These are phyloP conservation scores for Parvularia atlantis DNA, from an alignment of 78 protist species.

Conservation along the genomic window DNA sequence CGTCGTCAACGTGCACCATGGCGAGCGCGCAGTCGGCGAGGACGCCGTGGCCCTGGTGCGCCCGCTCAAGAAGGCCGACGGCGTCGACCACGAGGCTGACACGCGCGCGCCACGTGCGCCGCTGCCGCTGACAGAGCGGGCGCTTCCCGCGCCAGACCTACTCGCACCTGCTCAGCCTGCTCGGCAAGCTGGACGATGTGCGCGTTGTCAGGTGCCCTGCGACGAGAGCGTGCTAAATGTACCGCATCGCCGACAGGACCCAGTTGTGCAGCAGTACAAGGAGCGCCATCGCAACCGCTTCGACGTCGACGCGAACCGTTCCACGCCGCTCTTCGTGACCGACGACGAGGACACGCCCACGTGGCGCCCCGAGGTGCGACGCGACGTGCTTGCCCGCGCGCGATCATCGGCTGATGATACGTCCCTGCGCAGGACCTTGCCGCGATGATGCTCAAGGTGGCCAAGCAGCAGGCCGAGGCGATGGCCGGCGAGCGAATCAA, in stretches of 20 bases:
- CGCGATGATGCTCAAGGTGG: conserved; percentile 22
- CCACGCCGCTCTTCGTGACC: background rate
- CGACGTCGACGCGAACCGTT: background rate
- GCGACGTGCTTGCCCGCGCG: background rate
- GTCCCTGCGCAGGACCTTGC: conserved; percentile 31
- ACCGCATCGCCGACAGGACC: conserved; percentile 8
- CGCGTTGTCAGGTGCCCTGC: too few relatives aligned
- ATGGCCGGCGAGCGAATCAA: conserved; percentile 6
- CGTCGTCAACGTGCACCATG: conserved; percentile 38
- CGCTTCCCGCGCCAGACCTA: too few relatives aligned
- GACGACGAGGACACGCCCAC: background rate
- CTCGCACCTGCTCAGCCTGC: too few relatives aligned
- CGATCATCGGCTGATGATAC: background rate
- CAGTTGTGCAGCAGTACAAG: conserved; percentile 20
- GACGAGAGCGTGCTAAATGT: too few relatives aligned
- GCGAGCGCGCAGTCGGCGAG: conserved; percentile 51
- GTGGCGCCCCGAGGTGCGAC: background rate
- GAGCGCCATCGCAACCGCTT: background rate
- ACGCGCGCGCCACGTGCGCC: too few relatives aligned
- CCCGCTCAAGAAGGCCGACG: too few relatives aligned
- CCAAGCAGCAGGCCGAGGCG: conserved; percentile 16
- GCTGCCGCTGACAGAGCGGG: too few relatives aligned
- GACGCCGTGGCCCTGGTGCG: too few relatives aligned
- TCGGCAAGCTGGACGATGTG: too few relatives aligned
- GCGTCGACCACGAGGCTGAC: too few relatives aligned